These are phyloP conservation scores for Digitaria exilis DNA, from an alignment of 202 grass and related monocot genomes.

Conservation along the genomic window DNA sequence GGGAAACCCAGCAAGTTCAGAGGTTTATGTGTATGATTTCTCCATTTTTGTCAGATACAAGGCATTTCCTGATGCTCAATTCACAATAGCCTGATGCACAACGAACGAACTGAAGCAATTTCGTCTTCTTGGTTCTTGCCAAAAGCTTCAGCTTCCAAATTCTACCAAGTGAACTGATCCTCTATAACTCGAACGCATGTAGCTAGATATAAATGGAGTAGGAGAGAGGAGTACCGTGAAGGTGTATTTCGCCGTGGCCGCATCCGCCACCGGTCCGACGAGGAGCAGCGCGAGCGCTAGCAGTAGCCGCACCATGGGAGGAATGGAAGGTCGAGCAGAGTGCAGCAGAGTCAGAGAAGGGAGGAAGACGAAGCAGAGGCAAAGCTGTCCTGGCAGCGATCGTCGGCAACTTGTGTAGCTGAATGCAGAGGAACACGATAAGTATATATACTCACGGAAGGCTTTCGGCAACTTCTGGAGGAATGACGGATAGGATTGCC, in stretches of 20 bases:
- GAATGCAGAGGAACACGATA: conserved; percentile 37
- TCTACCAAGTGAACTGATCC: no score
- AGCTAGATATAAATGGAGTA: not conserved
- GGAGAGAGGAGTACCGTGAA: conserved; percentile 55
- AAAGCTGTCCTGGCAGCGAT: conserved; percentile 37
- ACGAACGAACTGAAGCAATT: not conserved
- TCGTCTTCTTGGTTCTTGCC: not conserved
- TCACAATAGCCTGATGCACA: not conserved
- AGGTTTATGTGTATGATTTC: not conserved
- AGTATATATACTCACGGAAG: conserved; percentile 49
- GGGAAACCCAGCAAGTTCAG: not conserved
- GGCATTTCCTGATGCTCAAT: conserved; percentile 10
- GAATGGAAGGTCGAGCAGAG: conserved; percentile 40
- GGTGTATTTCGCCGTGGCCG: conserved; percentile 57
- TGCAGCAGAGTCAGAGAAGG: conserved; percentile 6
- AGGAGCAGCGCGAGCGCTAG: conserved; percentile 48
- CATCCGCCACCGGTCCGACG: conserved; percentile 41
- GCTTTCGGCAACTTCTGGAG: conserved; percentile 43
- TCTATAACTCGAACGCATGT: conserved; percentile 28
- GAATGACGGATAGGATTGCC: conserved; percentile 40
- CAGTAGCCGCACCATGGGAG: conserved; percentile 51
- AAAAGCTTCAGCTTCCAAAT: conserved; percentile 13
- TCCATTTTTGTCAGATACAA: not conserved
- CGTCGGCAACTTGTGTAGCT: conserved; percentile 22
- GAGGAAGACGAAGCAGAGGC: conserved; percentile 24